A percentile compares a stretch with the other conserved stretches of the same genome.
Evolutionary conservation across 1,284 basidiomycete genomes (phyloP).

Genomic region (Cryptococcus sp.): DNA sequence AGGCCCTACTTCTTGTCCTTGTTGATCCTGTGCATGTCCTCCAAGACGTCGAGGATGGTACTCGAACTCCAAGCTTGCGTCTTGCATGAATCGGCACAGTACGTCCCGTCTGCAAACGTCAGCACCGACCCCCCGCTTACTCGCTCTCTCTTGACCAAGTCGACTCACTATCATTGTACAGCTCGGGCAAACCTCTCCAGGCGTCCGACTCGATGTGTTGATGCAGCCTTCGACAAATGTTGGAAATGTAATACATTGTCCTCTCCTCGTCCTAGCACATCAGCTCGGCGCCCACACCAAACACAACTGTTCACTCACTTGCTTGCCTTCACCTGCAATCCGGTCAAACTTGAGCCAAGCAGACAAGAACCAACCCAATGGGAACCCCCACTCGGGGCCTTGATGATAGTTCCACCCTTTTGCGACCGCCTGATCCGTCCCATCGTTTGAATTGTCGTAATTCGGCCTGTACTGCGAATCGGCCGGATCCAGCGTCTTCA

Average conservation of each 20-base stretch:
- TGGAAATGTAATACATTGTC: conserved; percentile 73
- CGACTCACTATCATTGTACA: conserved; percentile 64
- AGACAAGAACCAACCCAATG: conserved; percentile 87
- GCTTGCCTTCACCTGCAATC: conserved; percentile 52
- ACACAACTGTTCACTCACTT: conserved; percentile 51
- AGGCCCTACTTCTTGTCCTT: conserved; percentile 10
- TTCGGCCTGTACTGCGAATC: conserved; percentile 81
- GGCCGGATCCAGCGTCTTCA: conserved; percentile 83
- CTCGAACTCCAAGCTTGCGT: conserved; percentile 92
- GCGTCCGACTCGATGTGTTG: conserved; percentile 68
- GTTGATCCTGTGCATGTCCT: conserved; percentile 56
- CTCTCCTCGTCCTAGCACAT: conserved; percentile 56
- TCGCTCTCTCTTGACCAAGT: no score
- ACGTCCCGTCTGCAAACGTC: conserved; percentile 54
- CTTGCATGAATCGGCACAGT: conserved; percentile 78
- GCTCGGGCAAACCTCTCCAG: conserved; percentile 87
- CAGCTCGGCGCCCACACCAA: neutral
- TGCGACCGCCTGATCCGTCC: conserved; percentile 68
- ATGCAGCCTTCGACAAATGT: conserved; percentile 62
- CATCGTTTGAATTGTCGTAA: conserved; percentile 90
- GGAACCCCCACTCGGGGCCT: conserved; percentile 81
- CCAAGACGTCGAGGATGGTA: conserved; percentile 77
- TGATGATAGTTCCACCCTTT: conserved; percentile 76
- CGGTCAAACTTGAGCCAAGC: conserved; percentile 84
- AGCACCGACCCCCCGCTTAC: neutral